phyloP scores from a whole-genome alignment of 1,284 basidiomycete genomes.

The Malassezia arunalokei region DNA sequence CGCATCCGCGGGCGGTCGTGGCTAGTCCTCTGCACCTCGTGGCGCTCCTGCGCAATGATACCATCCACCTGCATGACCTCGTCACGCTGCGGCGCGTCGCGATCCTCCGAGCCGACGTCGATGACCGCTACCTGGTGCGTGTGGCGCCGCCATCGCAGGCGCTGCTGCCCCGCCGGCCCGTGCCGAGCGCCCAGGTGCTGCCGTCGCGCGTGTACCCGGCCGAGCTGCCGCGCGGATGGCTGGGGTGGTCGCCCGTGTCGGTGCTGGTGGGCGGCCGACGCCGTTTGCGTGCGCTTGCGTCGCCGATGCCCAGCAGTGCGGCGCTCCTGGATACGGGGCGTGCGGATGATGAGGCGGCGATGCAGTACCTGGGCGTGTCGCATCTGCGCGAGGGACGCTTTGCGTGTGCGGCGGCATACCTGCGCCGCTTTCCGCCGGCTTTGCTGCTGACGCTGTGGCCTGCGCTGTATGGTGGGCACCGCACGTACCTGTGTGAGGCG shows the following conservation, averaged over 20 bases:
- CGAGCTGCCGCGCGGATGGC: background rate
- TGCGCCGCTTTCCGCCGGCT: constrained; percentile 21
- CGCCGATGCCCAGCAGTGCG: background rate
- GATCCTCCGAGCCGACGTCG: constrained; percentile 18
- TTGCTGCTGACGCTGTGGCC: constrained; percentile 15
- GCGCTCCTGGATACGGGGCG: background rate
- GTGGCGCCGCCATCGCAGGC: background rate
- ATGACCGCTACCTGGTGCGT: constrained; percentile 23
- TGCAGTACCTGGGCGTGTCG: constrained; percentile 16
- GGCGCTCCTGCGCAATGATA: constrained; percentile 37
- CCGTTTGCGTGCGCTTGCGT: background rate
- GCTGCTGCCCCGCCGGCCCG: background rate
- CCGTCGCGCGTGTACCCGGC: background rate
- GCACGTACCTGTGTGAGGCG: background rate
- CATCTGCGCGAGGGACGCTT: constrained; percentile 22
- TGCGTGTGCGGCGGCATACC: constrained; percentile 10
- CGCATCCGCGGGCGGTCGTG: constrained; percentile 37
- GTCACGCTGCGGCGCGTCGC: constrained; percentile 20
- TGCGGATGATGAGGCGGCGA: background rate
- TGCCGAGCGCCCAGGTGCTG: background rate
- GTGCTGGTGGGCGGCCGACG: constrained; percentile 1
- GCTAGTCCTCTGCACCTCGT: constrained; percentile 23
- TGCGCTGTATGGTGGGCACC: background rate
- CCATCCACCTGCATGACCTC: constrained; percentile 30
- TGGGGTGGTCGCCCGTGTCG: background rate